These are phyloP conservation scores for Ophiocordyceps camponoti-leonardi DNA, from an alignment of 2,329 filamentous ascomycete species.

Conservation along the genomic window DNA sequence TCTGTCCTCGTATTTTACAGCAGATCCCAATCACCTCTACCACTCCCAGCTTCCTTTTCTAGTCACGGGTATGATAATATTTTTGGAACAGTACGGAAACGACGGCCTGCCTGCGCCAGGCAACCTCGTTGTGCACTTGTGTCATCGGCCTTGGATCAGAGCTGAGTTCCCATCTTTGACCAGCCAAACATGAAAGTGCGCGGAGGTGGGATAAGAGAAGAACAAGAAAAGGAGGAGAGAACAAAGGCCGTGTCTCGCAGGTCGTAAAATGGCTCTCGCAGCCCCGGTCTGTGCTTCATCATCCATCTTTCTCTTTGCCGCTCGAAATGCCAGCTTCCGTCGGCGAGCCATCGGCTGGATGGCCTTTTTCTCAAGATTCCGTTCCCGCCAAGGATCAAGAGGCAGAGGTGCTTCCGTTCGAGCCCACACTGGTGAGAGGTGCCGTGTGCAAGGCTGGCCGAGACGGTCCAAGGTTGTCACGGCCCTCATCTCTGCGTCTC, in stretches of 20 bases:
- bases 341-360: background rate
- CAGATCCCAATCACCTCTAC: background rate
- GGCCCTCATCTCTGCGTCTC: slow-evolving; percentile 35
- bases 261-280: background rate
- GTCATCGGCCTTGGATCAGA: background rate
- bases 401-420: slow-evolving; percentile 22
- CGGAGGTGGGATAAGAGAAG: background rate
- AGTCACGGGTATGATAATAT: background rate
- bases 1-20: background rate
- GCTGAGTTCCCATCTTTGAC: background rate
- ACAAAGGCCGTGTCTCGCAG: background rate
- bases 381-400: background rate
- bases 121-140: background rate
- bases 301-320: background rate
- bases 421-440: slow-evolving; percentile 58
- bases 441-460: slow-evolving; percentile 81
- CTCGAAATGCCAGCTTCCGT: slow-evolving; percentile 2
- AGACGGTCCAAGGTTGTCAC: slow-evolving; percentile 25
- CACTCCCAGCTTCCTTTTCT: background rate
- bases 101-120: background rate
- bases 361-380: no score
- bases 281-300: background rate
- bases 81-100: background rate
- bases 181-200: background rate
- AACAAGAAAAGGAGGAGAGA: background rate